A percentile compares a stretch with the other conserved stretches of the same genome.
Conservation (phyloP, 176 grass and related monocot genomes). For the Juncus effusus region DNA sequence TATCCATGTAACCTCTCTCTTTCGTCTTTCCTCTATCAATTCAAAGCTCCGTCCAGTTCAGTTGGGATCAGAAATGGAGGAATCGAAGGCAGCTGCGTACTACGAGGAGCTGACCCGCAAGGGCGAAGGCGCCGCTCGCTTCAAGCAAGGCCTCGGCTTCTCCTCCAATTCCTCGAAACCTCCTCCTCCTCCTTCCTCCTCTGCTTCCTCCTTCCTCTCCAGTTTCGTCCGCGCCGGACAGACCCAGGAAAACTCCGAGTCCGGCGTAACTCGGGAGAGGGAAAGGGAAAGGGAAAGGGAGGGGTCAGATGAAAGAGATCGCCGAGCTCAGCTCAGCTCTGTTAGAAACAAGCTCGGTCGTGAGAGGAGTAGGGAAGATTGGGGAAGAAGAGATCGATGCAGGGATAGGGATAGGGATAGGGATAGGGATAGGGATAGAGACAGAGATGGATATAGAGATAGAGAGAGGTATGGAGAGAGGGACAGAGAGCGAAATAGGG, state of each 20-base stretch:
- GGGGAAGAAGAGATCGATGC: not conserved
- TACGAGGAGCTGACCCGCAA: conserved; percentile 96
- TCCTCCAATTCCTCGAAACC: conserved; percentile 56
- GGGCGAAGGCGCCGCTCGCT: conserved; percentile 88
- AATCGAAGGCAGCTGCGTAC: conserved; percentile 54
- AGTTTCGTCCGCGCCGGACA: conserved; percentile 62
- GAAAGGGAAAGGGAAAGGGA: conserved; percentile 4
- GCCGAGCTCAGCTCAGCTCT: conserved; percentile 1
- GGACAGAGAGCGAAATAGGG: not conserved
- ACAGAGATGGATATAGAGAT: not conserved
- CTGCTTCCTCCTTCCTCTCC: conserved; percentile 52
- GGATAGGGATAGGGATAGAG: not conserved
- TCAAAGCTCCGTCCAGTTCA: not conserved
- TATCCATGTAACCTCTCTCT: too few species aligned
- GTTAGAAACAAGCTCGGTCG: conserved; percentile 23
- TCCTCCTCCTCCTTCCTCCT: conserved; percentile 16
- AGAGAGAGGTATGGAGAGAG: conserved; percentile 30
- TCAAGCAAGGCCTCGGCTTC: conserved; percentile 90
- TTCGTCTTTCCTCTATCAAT: not conserved
- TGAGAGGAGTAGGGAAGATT: not conserved
- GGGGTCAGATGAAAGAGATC: not conserved
- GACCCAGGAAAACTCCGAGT: not conserved
- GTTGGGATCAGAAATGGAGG: conserved; percentile 32
- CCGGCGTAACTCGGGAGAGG: conserved; percentile 14
- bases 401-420: not conserved